A percentile compares a stretch with the other conserved stretches of the same genome.
Evolutionary conservation across 192 early-diverging fungal species (phyloP).

Genomic region (Geranomyces variabilis): DNA sequence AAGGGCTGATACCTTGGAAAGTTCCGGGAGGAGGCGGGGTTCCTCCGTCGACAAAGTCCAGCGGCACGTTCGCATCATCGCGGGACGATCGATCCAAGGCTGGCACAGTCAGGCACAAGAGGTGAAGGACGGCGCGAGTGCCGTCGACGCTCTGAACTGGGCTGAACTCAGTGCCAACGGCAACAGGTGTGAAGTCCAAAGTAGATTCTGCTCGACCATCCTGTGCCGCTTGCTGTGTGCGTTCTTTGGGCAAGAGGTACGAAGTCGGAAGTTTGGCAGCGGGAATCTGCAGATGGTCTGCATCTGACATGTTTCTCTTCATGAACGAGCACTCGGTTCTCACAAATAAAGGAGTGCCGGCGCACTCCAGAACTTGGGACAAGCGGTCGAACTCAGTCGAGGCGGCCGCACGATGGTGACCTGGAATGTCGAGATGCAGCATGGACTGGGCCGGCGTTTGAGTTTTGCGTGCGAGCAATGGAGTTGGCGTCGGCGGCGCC

Average conservation of each 20-base stretch:
- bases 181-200: conserved; percentile 61
- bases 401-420: not conserved
- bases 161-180: conserved; percentile 62
- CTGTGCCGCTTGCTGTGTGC: conserved; percentile 34
- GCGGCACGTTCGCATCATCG: not conserved
- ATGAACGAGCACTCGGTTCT: conserved; percentile 68
- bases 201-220: conserved; percentile 21
- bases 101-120: conserved; percentile 70
- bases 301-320: conserved; percentile 46
- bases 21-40: not conserved
- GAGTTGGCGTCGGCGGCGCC: not conserved
- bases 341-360: conserved; percentile 73
- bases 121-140: conserved; percentile 66
- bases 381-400: conserved; percentile 9
- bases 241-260: conserved; percentile 41
- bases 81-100: not conserved
- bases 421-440: conserved; percentile 6
- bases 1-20: not conserved
- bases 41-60: not conserved
- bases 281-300: conserved; percentile 55
- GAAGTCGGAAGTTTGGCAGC: conserved; percentile 64
- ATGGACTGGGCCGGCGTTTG: conserved; percentile 39
- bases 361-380: conserved; percentile 43
- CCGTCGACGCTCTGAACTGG: conserved; percentile 72
- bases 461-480: not conserved